Evolutionary conservation across 805 yeast genomes (phyloP), one percentile per base, ranked within the genome.

Genomic region (Yarrowia sp.): DNA sequence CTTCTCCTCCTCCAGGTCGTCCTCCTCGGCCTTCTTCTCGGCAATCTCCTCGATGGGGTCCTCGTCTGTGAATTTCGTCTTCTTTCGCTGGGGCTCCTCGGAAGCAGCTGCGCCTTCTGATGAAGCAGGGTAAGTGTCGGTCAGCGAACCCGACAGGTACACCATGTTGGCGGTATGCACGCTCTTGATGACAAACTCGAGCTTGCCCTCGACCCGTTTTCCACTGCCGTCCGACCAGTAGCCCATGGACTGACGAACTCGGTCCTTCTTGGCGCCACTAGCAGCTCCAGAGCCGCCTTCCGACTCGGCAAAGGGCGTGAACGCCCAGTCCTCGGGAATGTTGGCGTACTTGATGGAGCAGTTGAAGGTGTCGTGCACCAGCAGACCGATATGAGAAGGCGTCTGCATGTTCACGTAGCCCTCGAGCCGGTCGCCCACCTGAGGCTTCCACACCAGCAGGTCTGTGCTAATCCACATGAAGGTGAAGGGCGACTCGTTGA

Each of bases 371-470:
- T 95, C 98, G 76, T 91, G 93, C 61, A 95, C 83, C 71, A 95
- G 83, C 70, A 95, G 81, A 69, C 98, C 98, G 73, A 95, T 89
- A 76, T 95, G 99, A 9, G 97, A 89, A 17, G 96, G 97, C 2
- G 97, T 88, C 80, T 94, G 98, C 85, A 94, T 87, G 80, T 91
- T 92, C 67, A 89, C 84, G 81, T 87, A 84, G 13, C 99, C 99
- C 77, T 93, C 96, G 19, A 95, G 79, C 1, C 83, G 79, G 75
- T 95, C 98, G 4, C 96, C 97, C n/a, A 86, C 81, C 73, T 86
- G 86, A 5, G 99, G 99, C 73, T 84, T 86, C 98, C 99, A 95
- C 60, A 92, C 85, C 68, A 92, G 82, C 58, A 95, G 82, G 66
- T 92, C 95, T 9, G 89, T 96, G 4, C 86, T 80, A 55, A 91